Conservation (phyloP, 2,329 filamentous ascomycete genomes). For the Fusarium decemcellulare region DNA sequence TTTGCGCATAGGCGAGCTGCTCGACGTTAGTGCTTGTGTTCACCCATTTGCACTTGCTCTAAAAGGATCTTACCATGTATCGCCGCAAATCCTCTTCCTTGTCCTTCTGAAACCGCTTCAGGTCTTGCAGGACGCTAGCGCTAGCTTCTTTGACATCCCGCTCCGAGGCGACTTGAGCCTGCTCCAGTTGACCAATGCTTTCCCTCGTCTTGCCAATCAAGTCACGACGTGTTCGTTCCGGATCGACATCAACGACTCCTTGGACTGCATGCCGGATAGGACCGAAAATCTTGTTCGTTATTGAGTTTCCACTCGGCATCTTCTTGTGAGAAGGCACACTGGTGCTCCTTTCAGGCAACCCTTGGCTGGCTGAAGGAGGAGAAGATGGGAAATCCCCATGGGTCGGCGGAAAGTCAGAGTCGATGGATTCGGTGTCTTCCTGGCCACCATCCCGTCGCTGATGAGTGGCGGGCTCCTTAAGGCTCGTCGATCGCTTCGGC, state of each 20-base stretch:
- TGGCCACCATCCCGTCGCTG: slow-evolving; percentile 69
- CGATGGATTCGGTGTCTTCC: slow-evolving; percentile 90
- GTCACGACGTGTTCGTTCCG: slow-evolving; percentile 91
- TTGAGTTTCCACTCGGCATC: slow-evolving; percentile 87
- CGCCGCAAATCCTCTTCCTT: slow-evolving; percentile 95
- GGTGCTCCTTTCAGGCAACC: slow-evolving; percentile 69
- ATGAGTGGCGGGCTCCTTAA: slow-evolving; percentile 65
- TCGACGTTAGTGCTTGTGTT: slow-evolving; percentile 36
- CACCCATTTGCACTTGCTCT: background rate
- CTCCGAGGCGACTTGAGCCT: slow-evolving; percentile 89
- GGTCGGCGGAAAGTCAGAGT: slow-evolving; percentile 95
- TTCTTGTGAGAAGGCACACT: slow-evolving; percentile 76
- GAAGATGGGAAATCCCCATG: slow-evolving; percentile 78
- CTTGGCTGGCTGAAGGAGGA: slow-evolving; percentile 82
- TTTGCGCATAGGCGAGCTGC: slow-evolving; percentile 91
- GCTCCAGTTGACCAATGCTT: slow-evolving; percentile 87
- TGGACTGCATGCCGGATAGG: slow-evolving; percentile 96
- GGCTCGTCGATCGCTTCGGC: slow-evolving; percentile 74
- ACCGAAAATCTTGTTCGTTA: slow-evolving; percentile 94
- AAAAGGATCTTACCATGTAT: slow-evolving; percentile 84
- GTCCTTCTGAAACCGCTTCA: slow-evolving; percentile 93
- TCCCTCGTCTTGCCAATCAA: slow-evolving; percentile 97
- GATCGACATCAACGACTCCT: slow-evolving; percentile 95
- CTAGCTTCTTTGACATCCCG: slow-evolving; percentile 96
- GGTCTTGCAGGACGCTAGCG: slow-evolving; percentile 86